A percentile compares a stretch with the other conserved stretches of the same genome.
These are phyloP conservation scores for Talaromyces sp. DNA, from an alignment of 2,329 filamentous ascomycete species.

Conservation along the genomic window DNA sequence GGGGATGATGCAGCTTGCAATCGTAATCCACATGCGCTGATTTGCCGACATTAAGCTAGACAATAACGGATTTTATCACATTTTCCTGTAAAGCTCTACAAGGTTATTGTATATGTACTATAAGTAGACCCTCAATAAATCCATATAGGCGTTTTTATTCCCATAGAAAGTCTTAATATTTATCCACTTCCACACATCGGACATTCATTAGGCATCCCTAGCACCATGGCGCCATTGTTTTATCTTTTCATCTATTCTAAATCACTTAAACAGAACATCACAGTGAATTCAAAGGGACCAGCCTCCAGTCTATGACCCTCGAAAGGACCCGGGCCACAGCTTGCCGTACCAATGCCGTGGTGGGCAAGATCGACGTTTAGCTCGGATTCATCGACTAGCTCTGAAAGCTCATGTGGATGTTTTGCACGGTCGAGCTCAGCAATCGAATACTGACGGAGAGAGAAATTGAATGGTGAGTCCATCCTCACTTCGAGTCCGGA, in stretches of 20 bases:
- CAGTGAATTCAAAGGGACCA: conserved; percentile 30
- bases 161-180: neutral
- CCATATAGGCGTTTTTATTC: neutral
- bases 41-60: too few relatives aligned
- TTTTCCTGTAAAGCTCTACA: neutral
- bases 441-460: conserved; percentile 22
- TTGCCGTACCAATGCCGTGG: conserved; percentile 32
- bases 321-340: conserved; percentile 29
- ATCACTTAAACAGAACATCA: conserved; percentile 21
- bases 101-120: neutral
- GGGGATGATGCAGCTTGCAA: too few relatives aligned
- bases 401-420: conserved; percentile 27
- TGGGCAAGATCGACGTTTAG: conserved; percentile 34
- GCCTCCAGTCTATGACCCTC: conserved; percentile 27
- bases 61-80: neutral
- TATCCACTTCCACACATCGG: neutral
- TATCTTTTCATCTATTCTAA: neutral
- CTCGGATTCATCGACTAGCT: conserved; percentile 26
- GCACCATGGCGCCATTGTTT: neutral
- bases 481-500: neutral
- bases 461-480: conserved; percentile 23
- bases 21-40: neutral
- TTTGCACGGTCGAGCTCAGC: conserved; percentile 24
- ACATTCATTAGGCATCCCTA: neutral
- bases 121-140: neutral